A percentile compares a stretch with the other conserved stretches of the same genome.
Conservation (phyloP, 257 asterid species). For the Solanum paucissectum region DNA sequence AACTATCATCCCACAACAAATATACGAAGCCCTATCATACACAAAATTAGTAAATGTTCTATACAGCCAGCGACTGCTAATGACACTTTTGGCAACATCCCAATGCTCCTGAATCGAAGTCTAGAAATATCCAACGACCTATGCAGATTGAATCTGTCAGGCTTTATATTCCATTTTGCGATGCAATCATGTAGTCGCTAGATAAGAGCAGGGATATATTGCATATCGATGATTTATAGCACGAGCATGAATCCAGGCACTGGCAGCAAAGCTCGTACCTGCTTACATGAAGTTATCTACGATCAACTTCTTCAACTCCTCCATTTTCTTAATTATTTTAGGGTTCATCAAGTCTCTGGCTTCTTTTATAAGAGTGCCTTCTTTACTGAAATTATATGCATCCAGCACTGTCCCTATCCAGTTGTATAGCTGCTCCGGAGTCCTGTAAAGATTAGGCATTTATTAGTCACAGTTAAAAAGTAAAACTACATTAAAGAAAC, state of each 20-base stretch:
- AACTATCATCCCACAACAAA: background rate
- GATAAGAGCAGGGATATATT: background rate
- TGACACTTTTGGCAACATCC: background rate
- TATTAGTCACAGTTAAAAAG: background rate
- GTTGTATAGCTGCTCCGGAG: constrained; percentile 58
- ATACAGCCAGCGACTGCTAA: background rate
- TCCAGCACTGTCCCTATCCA: constrained; percentile 60
- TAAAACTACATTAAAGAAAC: background rate
- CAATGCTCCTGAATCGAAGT: background rate
- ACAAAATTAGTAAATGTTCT: background rate
- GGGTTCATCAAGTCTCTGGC: constrained; percentile 89
- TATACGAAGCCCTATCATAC: background rate
- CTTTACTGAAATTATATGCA: constrained; percentile 73
- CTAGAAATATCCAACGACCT: background rate
- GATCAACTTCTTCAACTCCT: constrained; percentile 46
- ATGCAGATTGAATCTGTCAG: background rate
- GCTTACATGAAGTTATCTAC: constrained; percentile 75
- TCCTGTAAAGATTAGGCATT: constrained; percentile 31
- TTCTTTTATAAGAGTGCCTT: constrained; percentile 64
- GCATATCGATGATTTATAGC: background rate
- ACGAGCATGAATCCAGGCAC: background rate
- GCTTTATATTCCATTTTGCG: background rate
- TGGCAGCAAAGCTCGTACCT: background rate
- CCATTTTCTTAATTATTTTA: constrained; percentile 48
- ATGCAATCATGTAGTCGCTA: background rate